phyloP scores from a whole-genome alignment of 192 early-diverging fungal species.

The Coemansia sp. region DNA sequence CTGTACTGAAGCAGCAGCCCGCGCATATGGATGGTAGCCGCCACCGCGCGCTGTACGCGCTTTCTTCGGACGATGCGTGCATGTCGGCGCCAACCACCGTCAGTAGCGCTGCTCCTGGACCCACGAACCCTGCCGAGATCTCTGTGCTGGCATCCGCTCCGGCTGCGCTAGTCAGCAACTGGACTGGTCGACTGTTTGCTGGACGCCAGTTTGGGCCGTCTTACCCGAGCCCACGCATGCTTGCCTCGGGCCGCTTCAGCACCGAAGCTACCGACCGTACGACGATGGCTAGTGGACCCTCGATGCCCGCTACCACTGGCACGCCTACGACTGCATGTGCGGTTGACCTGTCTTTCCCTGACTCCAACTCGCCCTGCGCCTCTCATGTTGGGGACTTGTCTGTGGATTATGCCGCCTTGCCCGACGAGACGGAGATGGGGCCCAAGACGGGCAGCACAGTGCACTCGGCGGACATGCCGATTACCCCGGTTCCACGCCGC shows the following conservation, averaged over 20 bases:
- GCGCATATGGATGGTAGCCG: background rate
- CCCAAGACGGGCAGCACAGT: constrained; percentile 1
- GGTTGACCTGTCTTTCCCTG: constrained; percentile 32
- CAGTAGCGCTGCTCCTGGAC: constrained; percentile 8
- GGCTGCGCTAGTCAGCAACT: constrained; percentile 6
- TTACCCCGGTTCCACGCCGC: constrained; percentile 27
- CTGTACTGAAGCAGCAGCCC: constrained; percentile 14
- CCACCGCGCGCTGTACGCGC: constrained; percentile 15
- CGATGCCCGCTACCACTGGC: background rate
- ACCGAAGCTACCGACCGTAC: constrained; percentile 19
- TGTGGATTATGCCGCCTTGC: background rate
- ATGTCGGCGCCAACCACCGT: constrained; percentile 1
- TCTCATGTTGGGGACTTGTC: constrained; percentile 9
- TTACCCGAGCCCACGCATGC: constrained; percentile 21
- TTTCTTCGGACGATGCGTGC: constrained; percentile 38
- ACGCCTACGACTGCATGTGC: constrained; percentile 5
- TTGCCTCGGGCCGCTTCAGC: constrained; percentile 44
- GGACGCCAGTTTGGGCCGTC: constrained; percentile 7
- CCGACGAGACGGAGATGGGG: background rate
- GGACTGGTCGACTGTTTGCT: background rate
- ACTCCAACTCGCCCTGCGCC: constrained; percentile 30
- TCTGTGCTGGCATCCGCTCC: constrained; percentile 9
- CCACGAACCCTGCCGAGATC: background rate
- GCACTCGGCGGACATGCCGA: constrained; percentile 2
- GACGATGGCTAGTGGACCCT: constrained; percentile 1